Base-by-base conservation (phyloP, 176 grass and related monocot genomes). In the Oryza meridionalis region DNA sequence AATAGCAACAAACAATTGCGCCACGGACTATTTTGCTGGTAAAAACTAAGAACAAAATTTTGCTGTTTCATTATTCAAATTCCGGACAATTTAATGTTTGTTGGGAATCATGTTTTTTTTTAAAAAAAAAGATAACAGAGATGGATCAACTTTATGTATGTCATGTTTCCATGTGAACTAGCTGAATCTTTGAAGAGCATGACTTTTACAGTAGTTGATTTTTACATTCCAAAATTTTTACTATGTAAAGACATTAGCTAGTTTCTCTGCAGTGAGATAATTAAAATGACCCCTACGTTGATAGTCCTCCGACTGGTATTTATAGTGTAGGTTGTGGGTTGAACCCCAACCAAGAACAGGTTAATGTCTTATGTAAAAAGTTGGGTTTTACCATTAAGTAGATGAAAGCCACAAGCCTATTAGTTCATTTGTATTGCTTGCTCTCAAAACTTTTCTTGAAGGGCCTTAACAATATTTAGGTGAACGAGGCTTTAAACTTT, bases 401-500 rank as follows among this genome's bases (percentile, higher is more conserved):
- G 58, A 77, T 9, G 17, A 43, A 72, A 58, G 55, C 16, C 12
- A 25, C n/a, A 73, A 46, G 13, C 70, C 12, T 66, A 4, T 0
- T 49, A 11, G 33, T 69, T 38, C 61, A 19, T 80, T 40, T 79
- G 21, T 26, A 63, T 62, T 69, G 3, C 63, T 49, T 50, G 31
- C 79, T 70, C 15, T 12, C 9, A 59, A 24, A 5, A 66, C 35
- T 13, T 53, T 78, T 78, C 27, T 76, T 82, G 65, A 40, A 77
- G 38, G 35, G 62, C 76, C 87, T 89, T 92, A 92, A 95, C 51
- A 77, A 55, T 67, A 40, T 81, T 43, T 86, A 97, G 94, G 87
- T 77, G 72, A 86, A 62, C 85, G 78, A 75, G 82, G 93, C 37
- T 99, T 93, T 80, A 94, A 90, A 66, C 72, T 94, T 75, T 94